phyloP scores from a whole-genome alignment of 768 basidiomycete species.

The Daedalea quercina region DNA sequence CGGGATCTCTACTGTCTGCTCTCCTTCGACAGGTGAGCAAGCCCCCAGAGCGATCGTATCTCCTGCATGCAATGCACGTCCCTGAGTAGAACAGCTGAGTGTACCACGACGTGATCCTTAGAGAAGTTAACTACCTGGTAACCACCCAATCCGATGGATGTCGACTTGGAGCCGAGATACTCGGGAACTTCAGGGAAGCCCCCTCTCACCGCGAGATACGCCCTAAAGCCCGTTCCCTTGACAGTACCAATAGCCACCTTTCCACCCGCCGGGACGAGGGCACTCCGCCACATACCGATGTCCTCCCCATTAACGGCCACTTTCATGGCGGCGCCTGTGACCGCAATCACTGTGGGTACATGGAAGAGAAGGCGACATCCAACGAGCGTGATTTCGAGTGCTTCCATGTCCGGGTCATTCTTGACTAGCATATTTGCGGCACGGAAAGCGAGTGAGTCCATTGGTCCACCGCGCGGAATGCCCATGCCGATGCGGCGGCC shows the following conservation, averaged over 20 bases:
- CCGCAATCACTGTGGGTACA: conserved; percentile 38
- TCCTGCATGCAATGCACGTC: conserved; percentile 42
- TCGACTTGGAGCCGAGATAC: conserved; percentile 61
- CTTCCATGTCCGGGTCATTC: conserved; percentile 44
- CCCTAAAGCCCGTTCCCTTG: conserved; percentile 37
- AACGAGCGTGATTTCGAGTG: conserved; percentile 45
- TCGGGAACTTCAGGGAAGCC: conserved; percentile 51
- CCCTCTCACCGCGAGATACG: conserved; percentile 50
- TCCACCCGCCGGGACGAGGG: conserved; percentile 38
- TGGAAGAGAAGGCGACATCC: conserved; percentile 48
- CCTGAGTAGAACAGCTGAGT: conserved; percentile 26
- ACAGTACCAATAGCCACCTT: conserved; percentile 34
- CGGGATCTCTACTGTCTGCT: conserved; percentile 20
- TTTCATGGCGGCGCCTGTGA: conserved; percentile 44
- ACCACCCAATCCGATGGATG: conserved; percentile 55
- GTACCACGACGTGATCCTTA: background rate
- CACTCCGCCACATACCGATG: conserved; percentile 41
- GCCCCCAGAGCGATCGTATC: conserved; percentile 41
- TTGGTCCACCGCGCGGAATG: conserved; percentile 57
- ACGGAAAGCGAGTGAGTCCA: conserved; percentile 52
- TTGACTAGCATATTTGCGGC: conserved; percentile 54
- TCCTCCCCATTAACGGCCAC: conserved; percentile 35
- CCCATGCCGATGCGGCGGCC: conserved; percentile 48
- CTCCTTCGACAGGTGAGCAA: conserved; percentile 19
- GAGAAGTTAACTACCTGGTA: conserved; percentile 37